These are phyloP conservation scores for Kuraishia molischiana DNA, from an alignment of 805 yeast genomes.

Conservation along the genomic window DNA sequence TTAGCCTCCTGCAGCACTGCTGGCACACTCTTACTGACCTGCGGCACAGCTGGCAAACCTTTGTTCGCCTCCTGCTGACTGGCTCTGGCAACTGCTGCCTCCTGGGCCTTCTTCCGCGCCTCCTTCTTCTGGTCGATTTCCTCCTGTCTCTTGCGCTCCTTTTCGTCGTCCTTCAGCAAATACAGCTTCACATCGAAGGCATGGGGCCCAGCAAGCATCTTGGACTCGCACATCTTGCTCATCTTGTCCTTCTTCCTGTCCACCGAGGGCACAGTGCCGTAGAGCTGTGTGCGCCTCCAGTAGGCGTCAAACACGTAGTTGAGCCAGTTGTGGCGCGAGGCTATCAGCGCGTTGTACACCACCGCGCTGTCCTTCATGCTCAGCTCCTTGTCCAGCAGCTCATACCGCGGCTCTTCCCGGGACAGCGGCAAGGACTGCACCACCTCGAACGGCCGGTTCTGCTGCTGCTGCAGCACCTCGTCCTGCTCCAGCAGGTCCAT, in stretches of 20 bases:
- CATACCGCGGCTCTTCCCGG: conserved; percentile 50
- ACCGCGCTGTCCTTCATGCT: conserved; percentile 67
- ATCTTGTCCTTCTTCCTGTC: conserved; percentile 61
- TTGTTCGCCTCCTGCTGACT: conserved; percentile 7
- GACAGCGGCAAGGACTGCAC: conserved; percentile 64
- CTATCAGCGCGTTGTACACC: conserved; percentile 57
- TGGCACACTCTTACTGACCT: not conserved
- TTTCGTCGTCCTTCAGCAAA: conserved; percentile 74
- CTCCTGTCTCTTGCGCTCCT: conserved; percentile 32
- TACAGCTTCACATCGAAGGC: conserved; percentile 66
- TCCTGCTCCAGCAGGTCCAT: conserved; percentile 20
- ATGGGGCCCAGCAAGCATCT: conserved; percentile 75
- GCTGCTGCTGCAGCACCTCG: conserved; percentile 16
- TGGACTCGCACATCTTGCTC: conserved; percentile 79
- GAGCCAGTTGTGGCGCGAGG: conserved; percentile 64
- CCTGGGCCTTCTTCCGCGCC: conserved; percentile 7
- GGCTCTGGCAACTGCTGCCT: conserved; percentile 4
- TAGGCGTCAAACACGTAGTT: conserved; percentile 63
- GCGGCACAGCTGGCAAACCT: conserved; percentile 1
- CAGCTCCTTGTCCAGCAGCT: conserved; percentile 53
- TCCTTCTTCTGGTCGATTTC: conserved; percentile 16
- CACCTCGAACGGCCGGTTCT: conserved; percentile 52
- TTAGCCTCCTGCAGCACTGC: conserved; percentile 4
- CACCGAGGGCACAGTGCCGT: conserved; percentile 31
- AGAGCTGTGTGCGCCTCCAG: conserved; percentile 49